These are phyloP conservation scores for Hibiscus tridactylites DNA, from an alignment of 345 rosid genomes.

Conservation along the genomic window DNA sequence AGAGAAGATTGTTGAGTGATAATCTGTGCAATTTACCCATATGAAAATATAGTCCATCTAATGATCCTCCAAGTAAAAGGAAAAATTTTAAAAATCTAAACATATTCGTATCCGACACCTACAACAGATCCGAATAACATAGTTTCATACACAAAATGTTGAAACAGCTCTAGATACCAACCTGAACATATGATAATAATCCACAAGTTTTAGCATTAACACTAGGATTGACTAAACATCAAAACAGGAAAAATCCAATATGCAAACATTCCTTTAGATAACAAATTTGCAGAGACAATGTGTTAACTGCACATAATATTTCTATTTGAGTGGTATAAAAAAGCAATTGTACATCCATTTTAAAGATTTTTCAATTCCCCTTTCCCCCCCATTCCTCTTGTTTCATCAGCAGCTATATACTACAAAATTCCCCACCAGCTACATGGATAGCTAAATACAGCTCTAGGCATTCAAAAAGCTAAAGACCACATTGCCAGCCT, in stretches of 20 bases:
- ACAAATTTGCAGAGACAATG: neutral
- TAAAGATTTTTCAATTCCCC: neutral
- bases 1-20: no score
- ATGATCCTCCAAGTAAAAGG: no score
- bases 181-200: no score
- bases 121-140: no score
- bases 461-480: neutral
- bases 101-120: no score
- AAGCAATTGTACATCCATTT: slow-evolving; percentile 3
- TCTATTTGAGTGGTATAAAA: neutral
- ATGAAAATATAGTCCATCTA: no score
- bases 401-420: neutral
- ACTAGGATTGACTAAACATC: neutral
- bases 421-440: neutral
- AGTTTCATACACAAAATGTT: neutral
- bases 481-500: neutral
- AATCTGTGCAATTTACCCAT: no score
- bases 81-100: no score
- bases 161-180: neutral
- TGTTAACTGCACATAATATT: neutral
- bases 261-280: neutral
- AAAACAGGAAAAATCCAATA: neutral
- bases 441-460: neutral
- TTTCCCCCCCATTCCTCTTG: neutral
- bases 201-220: neutral